Conservation (phyloP, 1,284 basidiomycete genomes). For the Ceratorhiza oryzae-sativae region DNA sequence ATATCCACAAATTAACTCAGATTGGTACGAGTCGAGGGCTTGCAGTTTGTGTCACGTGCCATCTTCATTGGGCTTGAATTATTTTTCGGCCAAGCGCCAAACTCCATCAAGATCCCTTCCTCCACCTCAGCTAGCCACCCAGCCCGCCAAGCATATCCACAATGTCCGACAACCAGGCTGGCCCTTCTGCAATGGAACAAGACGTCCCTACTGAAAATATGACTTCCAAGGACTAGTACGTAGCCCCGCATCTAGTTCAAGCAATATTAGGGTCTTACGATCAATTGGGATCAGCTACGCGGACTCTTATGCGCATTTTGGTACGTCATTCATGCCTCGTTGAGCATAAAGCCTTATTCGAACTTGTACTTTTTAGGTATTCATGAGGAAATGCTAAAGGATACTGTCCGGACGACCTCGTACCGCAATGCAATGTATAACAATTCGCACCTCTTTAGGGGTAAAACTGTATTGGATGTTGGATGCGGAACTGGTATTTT, state of each 20-base stretch:
- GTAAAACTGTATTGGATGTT: conserved; percentile 95
- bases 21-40: no score
- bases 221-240: conserved; percentile 38
- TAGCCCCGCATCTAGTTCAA: neutral
- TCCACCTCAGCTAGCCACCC: conserved; percentile 1
- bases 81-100: conserved; percentile 34
- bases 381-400: conserved; percentile 99
- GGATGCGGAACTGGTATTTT: conserved; percentile 99
- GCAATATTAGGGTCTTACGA: neutral
- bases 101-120: conserved; percentile 11
- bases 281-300: conserved; percentile 66
- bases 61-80: conserved; percentile 10
- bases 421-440: conserved; percentile 96
- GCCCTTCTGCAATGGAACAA: conserved; percentile 9
- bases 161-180: conserved; percentile 24
- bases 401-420: conserved; percentile 91
- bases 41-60: neutral
- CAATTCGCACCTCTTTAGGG: conserved; percentile 96
- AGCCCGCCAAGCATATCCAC: neutral
- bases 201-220: conserved; percentile 13
- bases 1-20: no score
- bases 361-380: conserved; percentile 66
- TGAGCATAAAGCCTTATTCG: conserved; percentile 26
- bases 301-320: conserved; percentile 94
- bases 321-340: conserved; percentile 55